Evolutionary conservation across 805 yeast species (phyloP).

Genomic region (Lipomyces orientalis): DNA sequence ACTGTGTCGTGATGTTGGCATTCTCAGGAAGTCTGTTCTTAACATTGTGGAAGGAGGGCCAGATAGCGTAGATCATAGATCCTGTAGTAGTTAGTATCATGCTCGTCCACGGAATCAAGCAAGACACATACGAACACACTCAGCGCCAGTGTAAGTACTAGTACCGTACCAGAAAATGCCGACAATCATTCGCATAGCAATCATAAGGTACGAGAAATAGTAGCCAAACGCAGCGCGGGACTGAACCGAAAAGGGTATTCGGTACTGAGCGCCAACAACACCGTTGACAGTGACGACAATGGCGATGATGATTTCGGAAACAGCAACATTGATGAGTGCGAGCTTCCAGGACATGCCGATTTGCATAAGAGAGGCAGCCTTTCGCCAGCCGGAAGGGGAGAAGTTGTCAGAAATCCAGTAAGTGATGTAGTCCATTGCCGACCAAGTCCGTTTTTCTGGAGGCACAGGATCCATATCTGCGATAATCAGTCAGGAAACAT

Average conservation of each 20-base stretch:
- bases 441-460: slow-evolving; percentile 53
- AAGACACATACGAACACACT: slow-evolving; percentile 43
- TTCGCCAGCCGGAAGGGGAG: slow-evolving; percentile 51
- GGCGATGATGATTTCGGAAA: slow-evolving; percentile 52
- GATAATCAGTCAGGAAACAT: not conserved
- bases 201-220: slow-evolving; percentile 53
- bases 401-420: slow-evolving; percentile 41
- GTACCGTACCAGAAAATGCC: slow-evolving; percentile 56
- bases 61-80: slow-evolving; percentile 49
- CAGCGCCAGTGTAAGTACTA: slow-evolving; percentile 56
- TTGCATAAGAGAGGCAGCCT: slow-evolving; percentile 52
- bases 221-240: slow-evolving; percentile 56
- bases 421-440: slow-evolving; percentile 48
- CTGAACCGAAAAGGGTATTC: slow-evolving; percentile 56
- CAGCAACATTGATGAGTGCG: slow-evolving; percentile 52
- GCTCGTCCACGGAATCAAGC: not conserved
- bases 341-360: slow-evolving; percentile 54
- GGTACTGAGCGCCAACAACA: slow-evolving; percentile 56
- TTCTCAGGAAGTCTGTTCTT: slow-evolving; percentile 51
- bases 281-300: slow-evolving; percentile 53
- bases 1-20: slow-evolving; percentile 43
- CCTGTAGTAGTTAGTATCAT: slow-evolving; percentile 20
- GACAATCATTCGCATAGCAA: slow-evolving; percentile 52
- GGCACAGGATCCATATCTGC: slow-evolving; percentile 36
- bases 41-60: slow-evolving; percentile 49